Percentiles rank a stretch among this genome's conserved stretches.
phyloP scores from a whole-genome alignment of 2,329 filamentous ascomycete genomes.

The Epichloe typhina region DNA sequence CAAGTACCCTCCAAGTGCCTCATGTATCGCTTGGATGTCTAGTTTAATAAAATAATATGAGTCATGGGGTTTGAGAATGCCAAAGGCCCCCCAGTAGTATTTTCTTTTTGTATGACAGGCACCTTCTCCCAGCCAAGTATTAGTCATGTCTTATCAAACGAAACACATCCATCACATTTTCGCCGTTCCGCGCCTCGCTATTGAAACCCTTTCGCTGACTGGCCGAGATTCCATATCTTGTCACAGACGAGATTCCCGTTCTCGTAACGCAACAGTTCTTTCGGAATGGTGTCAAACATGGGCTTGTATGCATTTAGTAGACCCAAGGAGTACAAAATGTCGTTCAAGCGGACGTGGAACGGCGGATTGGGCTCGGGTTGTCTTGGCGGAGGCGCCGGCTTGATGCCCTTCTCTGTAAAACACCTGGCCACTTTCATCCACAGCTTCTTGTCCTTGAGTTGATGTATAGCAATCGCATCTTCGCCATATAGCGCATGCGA shows the following conservation, averaged over 20 bases:
- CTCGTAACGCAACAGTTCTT: conserved; percentile 9
- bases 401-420: conserved; percentile 17
- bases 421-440: conserved; percentile 17
- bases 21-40: background rate
- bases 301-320: conserved; percentile 9
- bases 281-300: conserved; percentile 13
- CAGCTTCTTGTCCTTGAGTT: conserved; percentile 14
- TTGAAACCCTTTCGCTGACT: conserved; percentile 7
- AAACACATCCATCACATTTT: background rate
- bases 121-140: no score
- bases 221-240: conserved; percentile 14
- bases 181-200: background rate
- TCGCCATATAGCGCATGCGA: conserved; percentile 13
- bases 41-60: background rate
- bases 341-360: conserved; percentile 11
- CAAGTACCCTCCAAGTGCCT: background rate
- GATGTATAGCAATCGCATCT: conserved; percentile 15
- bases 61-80: no score
- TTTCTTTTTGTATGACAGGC: no score
- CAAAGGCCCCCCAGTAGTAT: no score
- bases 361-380: conserved; percentile 4
- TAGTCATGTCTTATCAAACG: no score
- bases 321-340: conserved; percentile 13
- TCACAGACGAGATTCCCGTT: conserved; percentile 14
- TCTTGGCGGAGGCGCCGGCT: conserved; percentile 7